phyloP scores from a whole-genome alignment of 2,329 filamentous ascomycete species.

The Knoxdaviesia proteae region DNA sequence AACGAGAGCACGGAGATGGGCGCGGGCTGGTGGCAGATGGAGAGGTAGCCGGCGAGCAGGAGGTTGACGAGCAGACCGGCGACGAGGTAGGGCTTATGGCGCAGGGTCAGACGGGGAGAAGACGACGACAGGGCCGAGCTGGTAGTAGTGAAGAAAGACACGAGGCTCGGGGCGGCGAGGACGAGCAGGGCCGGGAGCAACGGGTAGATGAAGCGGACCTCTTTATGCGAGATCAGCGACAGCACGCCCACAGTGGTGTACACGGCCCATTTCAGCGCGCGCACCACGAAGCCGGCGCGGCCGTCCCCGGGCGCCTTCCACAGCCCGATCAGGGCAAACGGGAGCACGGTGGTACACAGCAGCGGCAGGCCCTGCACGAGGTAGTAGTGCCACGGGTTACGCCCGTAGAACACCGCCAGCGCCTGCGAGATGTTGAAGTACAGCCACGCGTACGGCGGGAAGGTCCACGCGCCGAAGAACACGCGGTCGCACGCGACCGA shows the following conservation, averaged over 20 bases:
- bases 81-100: constrained; percentile 25
- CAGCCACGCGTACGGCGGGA: constrained; percentile 72
- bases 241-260: constrained; percentile 39
- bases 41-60: constrained; percentile 51
- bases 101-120: constrained; percentile 8
- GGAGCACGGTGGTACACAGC: constrained; percentile 63
- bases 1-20: constrained; percentile 54
- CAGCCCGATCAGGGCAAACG: constrained; percentile 49
- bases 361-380: constrained; percentile 75
- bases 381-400: constrained; percentile 84
- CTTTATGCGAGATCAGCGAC: constrained; percentile 78
- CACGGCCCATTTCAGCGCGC: constrained; percentile 32
- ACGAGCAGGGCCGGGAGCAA: constrained; percentile 73
- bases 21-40: constrained; percentile 60
- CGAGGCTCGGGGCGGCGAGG: constrained; percentile 47
- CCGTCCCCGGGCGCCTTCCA: constrained; percentile 20
- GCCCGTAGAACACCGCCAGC: constrained; percentile 80
- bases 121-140: constrained; percentile 10
- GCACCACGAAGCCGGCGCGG: constrained; percentile 23
- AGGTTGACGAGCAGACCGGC: constrained; percentile 44
- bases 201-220: constrained; percentile 92
- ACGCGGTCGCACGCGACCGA: constrained; percentile 50
- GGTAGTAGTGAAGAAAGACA: constrained; percentile 38
- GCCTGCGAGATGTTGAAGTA: constrained; percentile 80
- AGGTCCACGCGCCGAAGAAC: constrained; percentile 73